phyloP scores from a whole-genome alignment of 1,284 basidiomycete species.

The Irpex sp. region DNA sequence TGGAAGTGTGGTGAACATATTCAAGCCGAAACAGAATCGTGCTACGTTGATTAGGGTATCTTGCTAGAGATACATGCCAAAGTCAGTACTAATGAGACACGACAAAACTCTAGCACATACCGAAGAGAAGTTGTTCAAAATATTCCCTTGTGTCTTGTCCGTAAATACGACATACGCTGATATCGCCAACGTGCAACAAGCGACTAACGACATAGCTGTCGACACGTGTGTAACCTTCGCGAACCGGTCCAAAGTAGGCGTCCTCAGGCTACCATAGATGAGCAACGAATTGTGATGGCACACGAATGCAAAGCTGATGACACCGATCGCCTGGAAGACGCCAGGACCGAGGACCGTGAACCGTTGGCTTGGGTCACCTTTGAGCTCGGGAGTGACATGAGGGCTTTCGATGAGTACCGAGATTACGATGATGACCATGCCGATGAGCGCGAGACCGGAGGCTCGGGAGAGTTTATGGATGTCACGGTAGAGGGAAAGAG shows the following conservation, averaged over 20 bases:
- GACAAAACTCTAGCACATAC: conserved; percentile 34
- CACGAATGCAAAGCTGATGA: conserved; percentile 94
- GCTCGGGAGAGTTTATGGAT: conserved; percentile 96
- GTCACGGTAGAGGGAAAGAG: conserved; percentile 93
- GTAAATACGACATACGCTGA: conserved; percentile 94
- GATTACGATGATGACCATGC: conserved; percentile 92
- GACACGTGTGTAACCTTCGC: conserved; percentile 91
- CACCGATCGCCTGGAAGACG: conserved; percentile 89
- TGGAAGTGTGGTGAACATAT: conserved; percentile 97
- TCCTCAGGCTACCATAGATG: conserved; percentile 91
- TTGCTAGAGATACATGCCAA: conserved; percentile 36
- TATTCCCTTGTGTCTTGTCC: conserved; percentile 90
- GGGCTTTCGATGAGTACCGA: conserved; percentile 88
- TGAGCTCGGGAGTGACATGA: conserved; percentile 73
- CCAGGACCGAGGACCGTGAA: conserved; percentile 76
- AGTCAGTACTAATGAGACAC: not conserved
- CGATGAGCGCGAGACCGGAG: conserved; percentile 83
- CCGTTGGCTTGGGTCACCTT: conserved; percentile 70
- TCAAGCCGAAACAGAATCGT: conserved; percentile 92
- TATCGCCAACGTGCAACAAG: conserved; percentile 84
- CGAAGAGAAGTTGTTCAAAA: conserved; percentile 86
- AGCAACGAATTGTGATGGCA: conserved; percentile 93
- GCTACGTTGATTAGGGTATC: conserved; percentile 91
- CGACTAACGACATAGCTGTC: conserved; percentile 76
- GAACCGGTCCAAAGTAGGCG: conserved; percentile 94